Conservation (phyloP, 768 basidiomycete genomes). For the Tulasnella sp. region DNA sequence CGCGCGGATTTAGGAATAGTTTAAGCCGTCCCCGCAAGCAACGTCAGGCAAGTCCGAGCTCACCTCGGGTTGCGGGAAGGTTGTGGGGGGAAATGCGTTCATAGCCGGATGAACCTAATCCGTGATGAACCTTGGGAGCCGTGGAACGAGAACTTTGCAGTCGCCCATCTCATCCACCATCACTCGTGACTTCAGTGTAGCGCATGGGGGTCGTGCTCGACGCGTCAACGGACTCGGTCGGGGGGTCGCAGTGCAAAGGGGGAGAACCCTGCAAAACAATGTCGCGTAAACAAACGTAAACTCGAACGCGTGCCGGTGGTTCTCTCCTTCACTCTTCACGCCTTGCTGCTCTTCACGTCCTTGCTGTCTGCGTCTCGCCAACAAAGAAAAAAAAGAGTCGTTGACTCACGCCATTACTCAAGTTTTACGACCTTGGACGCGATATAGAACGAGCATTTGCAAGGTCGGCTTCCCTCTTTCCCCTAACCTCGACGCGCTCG, state of each 20-base stretch:
- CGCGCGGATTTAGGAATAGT: background rate
- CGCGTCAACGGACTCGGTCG: background rate
- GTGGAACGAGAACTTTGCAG: background rate
- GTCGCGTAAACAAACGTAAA: constrained; percentile 21
- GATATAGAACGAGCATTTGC: background rate
- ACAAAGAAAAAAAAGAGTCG: background rate
- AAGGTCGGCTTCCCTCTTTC: background rate
- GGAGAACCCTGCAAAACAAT: background rate
- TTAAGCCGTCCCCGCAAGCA: background rate
- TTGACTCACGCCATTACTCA: background rate
- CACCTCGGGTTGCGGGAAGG: background rate
- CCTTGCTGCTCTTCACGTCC: constrained; percentile 19
- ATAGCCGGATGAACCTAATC: background rate
- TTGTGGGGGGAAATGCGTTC: background rate
- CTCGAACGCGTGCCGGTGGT: background rate
- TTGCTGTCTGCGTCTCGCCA: background rate
- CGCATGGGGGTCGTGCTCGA: background rate
- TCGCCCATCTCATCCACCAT: background rate
- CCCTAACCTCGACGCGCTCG: background rate
- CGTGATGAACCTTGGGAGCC: background rate
- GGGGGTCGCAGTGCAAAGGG: too few species aligned
- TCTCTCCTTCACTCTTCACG: constrained; percentile 20
- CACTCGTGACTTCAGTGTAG: background rate
- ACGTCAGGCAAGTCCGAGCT: background rate
- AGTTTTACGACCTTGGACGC: background rate